Percentiles rank a stretch among this genome's conserved stretches.
Evolutionary conservation across 371 early-diverging fungal species (phyloP).

Genomic region (Mucor mucedo): DNA sequence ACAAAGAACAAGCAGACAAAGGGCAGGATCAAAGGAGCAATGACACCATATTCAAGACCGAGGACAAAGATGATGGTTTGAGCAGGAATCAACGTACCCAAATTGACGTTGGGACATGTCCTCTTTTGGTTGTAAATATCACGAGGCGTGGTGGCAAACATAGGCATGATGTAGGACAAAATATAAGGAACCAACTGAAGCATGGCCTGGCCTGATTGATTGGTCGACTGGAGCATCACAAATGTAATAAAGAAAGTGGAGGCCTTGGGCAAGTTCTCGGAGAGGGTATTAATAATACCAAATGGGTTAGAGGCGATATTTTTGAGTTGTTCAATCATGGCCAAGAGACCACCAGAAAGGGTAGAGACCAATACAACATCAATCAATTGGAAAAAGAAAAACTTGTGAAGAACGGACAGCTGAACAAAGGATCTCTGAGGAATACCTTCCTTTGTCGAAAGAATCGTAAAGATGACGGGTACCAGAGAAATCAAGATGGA

Average conservation of each 20-base stretch:
- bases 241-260: conserved; percentile 85
- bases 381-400: conserved; percentile 82
- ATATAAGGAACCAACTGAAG: conserved; percentile 70
- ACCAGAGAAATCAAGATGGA: conserved; percentile 75
- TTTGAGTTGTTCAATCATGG: conserved; percentile 36
- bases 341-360: conserved; percentile 68
- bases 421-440: conserved; percentile 67
- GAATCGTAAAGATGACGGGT: conserved; percentile 69
- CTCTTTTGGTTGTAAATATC: conserved; percentile 61
- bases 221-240: conserved; percentile 73
- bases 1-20: conserved; percentile 79
- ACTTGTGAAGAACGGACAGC: conserved; percentile 64
- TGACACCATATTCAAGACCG: conserved; percentile 74
- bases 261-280: conserved; percentile 67
- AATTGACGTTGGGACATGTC: conserved; percentile 44
- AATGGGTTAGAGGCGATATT: conserved; percentile 50
- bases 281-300: conserved; percentile 55
- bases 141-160: conserved; percentile 81
- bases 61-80: conserved; percentile 74
- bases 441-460: conserved; percentile 75
- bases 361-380: conserved; percentile 84
- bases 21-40: conserved; percentile 82
- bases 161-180: conserved; percentile 63
- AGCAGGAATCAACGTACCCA: conserved; percentile 59
- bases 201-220: conserved; percentile 70